phyloP scores from a whole-genome alignment of 371 early-diverging fungal genomes.

The Actinomortierella ambigua region DNA sequence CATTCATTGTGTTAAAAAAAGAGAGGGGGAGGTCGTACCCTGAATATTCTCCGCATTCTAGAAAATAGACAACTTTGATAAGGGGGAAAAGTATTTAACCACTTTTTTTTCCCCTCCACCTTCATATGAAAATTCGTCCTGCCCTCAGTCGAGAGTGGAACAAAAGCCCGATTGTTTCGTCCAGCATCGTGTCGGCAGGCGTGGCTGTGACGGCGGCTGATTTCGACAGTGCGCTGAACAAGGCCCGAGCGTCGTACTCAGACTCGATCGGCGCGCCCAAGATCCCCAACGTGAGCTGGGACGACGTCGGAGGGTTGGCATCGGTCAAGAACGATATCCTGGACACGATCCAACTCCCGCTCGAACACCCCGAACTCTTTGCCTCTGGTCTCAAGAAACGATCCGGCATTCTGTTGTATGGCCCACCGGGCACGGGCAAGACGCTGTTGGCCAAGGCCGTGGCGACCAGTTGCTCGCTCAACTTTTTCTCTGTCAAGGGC shows the following conservation, averaged over 20 bases:
- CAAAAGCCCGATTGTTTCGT: slow-evolving; percentile 36
- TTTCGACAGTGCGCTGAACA: slow-evolving; percentile 78
- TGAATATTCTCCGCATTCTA: neutral
- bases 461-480: slow-evolving; percentile 96
- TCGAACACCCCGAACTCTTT: slow-evolving; percentile 97
- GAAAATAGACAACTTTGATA: no score
- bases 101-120: neutral
- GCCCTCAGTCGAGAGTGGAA: slow-evolving; percentile 45
- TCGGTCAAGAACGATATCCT: slow-evolving; percentile 96
- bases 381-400: slow-evolving; percentile 97
- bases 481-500: slow-evolving; percentile 99
- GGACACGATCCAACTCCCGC: slow-evolving; percentile 98
- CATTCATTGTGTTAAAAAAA: slow-evolving; percentile 2
- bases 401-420: slow-evolving; percentile 94
- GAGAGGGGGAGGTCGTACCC: neutral
- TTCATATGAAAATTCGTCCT: no score
- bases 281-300: slow-evolving; percentile 97
- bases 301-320: slow-evolving; percentile 99
- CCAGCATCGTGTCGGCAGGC: slow-evolving; percentile 72
- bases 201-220: slow-evolving; percentile 76
- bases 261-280: slow-evolving; percentile 95
- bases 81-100: neutral
- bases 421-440: slow-evolving; percentile 99
- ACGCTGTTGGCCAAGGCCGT: slow-evolving; percentile 99
- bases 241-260: slow-evolving; percentile 83